A percentile compares a stretch with the other conserved stretches of the same genome.
These are phyloP conservation scores for Athelia sp. DNA, from an alignment of 1,284 basidiomycete genomes.

Conservation along the genomic window DNA sequence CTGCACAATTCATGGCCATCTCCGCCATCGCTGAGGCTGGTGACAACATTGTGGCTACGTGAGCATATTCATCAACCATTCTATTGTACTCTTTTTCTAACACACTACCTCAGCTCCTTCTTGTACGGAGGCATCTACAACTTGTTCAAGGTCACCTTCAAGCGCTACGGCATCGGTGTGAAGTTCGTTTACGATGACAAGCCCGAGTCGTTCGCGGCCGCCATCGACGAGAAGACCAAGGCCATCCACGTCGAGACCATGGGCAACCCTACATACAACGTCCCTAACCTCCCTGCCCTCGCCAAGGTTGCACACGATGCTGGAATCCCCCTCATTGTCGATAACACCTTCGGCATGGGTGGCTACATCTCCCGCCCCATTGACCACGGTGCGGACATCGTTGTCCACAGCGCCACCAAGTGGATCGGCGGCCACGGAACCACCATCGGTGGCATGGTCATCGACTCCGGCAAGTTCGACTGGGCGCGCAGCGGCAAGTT, in stretches of 20 bases:
- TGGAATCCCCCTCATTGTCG: slow-evolving; percentile 78
- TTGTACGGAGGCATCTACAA: slow-evolving; percentile 62
- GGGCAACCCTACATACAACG: slow-evolving; percentile 80
- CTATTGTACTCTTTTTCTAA: neutral
- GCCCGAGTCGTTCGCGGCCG: slow-evolving; percentile 64
- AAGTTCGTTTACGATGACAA: slow-evolving; percentile 69
- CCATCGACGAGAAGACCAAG: slow-evolving; percentile 75
- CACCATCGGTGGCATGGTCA: slow-evolving; percentile 79
- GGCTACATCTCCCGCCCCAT: slow-evolving; percentile 76
- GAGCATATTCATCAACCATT: slow-evolving; percentile 20
- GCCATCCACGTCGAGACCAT: slow-evolving; percentile 82
- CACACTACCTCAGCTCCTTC: slow-evolving; percentile 37
- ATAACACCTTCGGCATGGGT: slow-evolving; percentile 89
- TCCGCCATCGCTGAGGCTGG: slow-evolving; percentile 62
- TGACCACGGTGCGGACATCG: slow-evolving; percentile 78
- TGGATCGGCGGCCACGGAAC: slow-evolving; percentile 92
- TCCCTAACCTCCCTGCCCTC: slow-evolving; percentile 69
- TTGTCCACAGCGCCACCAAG: slow-evolving; percentile 87
- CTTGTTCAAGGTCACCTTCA: slow-evolving; percentile 56
- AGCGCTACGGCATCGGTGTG: slow-evolving; percentile 73
- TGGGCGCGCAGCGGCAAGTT: slow-evolving; percentile 77
- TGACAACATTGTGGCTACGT: slow-evolving; percentile 80
- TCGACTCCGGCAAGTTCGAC: slow-evolving; percentile 84
- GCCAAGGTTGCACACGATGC: slow-evolving; percentile 77
- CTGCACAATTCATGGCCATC: slow-evolving; percentile 80